Conservation (phyloP, 768 basidiomycete genomes). For the Dentipellis sp. region DNA sequence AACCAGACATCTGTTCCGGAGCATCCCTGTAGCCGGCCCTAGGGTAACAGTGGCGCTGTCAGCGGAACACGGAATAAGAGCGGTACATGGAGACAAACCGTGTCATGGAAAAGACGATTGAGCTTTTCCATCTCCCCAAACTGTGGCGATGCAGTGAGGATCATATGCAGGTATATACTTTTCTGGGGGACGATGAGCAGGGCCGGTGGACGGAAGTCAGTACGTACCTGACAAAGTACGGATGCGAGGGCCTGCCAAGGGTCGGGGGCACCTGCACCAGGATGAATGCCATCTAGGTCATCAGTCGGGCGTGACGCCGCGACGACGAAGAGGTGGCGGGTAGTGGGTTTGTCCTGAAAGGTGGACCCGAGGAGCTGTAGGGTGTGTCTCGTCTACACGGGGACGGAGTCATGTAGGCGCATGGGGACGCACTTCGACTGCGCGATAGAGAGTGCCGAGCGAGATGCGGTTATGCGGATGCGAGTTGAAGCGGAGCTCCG, state of each 20-base stretch:
- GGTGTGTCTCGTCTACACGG: too few species aligned
- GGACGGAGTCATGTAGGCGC: too few species aligned
- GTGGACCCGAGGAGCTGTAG: constrained; percentile 5
- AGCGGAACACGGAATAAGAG: not conserved
- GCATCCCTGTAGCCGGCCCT: constrained; percentile 9
- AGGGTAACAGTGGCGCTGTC: too few species aligned
- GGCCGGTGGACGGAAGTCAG: constrained; percentile 4
- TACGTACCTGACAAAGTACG: constrained; percentile 8
- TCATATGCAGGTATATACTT: constrained; percentile 16
- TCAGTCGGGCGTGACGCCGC: constrained; percentile 13
- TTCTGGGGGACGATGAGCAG: not conserved
- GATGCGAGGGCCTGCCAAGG: constrained; percentile 1
- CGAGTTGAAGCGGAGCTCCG: constrained; percentile 11
- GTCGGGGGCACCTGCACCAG: constrained; percentile 7
- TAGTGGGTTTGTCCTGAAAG: constrained; percentile 7
- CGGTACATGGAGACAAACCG: constrained; percentile 6
- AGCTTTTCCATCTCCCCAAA: constrained; percentile 6
- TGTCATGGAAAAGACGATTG: constrained; percentile 8
- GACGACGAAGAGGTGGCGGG: constrained; percentile 14
- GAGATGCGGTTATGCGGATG: constrained; percentile 12
- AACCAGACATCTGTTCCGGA: constrained; percentile 9
- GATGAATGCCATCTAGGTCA: constrained; percentile 2
- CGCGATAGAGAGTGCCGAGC: constrained; percentile 7
- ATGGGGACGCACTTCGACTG: constrained; percentile 9
- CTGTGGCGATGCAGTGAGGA: constrained; percentile 10